These are phyloP conservation scores for Mallotus japonicus DNA, from an alignment of 441 rosid species.

Conservation along the genomic window DNA sequence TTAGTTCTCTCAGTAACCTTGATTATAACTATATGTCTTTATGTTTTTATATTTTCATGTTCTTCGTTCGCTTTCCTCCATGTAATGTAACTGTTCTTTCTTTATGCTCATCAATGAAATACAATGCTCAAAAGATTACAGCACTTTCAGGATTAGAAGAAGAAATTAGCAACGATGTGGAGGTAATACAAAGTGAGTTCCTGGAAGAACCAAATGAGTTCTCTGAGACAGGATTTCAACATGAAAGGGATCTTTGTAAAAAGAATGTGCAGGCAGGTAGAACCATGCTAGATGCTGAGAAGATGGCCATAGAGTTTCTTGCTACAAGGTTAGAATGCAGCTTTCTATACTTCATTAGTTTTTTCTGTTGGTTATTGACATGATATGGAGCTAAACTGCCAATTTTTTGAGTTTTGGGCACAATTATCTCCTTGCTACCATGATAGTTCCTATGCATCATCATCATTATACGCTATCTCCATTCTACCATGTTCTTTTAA, in stretches of 20 bases:
- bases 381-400: neutral
- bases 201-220: constrained; percentile 33
- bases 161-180: constrained; percentile 26
- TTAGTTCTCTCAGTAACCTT: neutral
- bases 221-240: constrained; percentile 29
- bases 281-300: constrained; percentile 53
- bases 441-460: neutral
- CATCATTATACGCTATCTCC: neutral
- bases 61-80: neutral
- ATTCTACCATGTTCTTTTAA: neutral
- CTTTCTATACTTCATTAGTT: constrained; percentile 5
- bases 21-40: neutral
- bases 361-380: constrained; percentile 1
- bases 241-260: constrained; percentile 23
- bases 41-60: neutral
- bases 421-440: neutral
- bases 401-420: neutral
- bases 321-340: constrained; percentile 50
- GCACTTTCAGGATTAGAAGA: constrained; percentile 34
- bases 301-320: constrained; percentile 54
- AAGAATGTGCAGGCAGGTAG: constrained; percentile 29
- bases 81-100: neutral
- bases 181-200: constrained; percentile 24
- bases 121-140: neutral
- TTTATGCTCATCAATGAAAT: constrained; percentile 12